Conservation (phyloP, 2,329 filamentous ascomycete species). For the Fusarium coicis region DNA sequence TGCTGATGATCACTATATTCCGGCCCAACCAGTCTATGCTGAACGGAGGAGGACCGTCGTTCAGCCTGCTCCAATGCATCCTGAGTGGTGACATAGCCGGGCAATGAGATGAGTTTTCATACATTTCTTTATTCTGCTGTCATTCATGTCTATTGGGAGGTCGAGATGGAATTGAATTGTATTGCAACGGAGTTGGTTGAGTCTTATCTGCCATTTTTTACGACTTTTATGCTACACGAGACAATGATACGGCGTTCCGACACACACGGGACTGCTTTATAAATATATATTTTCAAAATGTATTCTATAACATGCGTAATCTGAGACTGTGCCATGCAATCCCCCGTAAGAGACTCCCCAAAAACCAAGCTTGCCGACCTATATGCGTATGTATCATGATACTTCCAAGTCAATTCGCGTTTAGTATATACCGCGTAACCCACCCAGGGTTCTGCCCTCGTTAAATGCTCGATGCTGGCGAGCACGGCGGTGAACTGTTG, state of each 20-base stretch:
- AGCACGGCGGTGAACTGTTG: conserved; percentile 30
- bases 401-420: background rate
- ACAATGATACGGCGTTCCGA: background rate
- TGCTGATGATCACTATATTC: conserved; percentile 32
- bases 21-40: conserved; percentile 35
- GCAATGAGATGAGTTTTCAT: background rate
- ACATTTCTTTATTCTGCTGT: background rate
- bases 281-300: conserved; percentile 3
- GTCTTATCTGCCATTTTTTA: background rate
- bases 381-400: conserved; percentile 8
- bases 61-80: conserved; percentile 20
- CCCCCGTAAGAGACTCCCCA: conserved; percentile 18
- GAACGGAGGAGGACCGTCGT: conserved; percentile 26
- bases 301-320: conserved; percentile 3
- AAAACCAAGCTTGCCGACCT: conserved; percentile 2
- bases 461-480: conserved; percentile 17
- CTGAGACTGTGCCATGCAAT: conserved; percentile 11
- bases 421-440: conserved; percentile 17
- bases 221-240: conserved; percentile 4
- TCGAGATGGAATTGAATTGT: background rate
- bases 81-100: conserved; percentile 8
- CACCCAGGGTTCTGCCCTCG: background rate
- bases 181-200: background rate
- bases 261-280: background rate
- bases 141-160: background rate